Base-by-base conservation (phyloP, 306 rosid species). In the Cajanus cajan region DNA sequence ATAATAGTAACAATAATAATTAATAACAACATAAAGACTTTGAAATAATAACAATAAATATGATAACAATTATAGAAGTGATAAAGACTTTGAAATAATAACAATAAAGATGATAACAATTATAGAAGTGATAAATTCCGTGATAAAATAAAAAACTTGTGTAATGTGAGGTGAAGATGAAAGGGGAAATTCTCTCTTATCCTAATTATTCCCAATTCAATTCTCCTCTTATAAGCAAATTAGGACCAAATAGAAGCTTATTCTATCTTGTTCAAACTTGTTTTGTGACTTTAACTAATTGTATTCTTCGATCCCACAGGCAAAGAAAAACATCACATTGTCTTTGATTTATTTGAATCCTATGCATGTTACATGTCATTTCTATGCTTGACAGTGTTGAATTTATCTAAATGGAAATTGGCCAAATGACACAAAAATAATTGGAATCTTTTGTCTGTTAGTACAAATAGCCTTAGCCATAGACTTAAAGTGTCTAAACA, bases 341-440 rank as follows among this genome's bases (percentile, higher is more conserved):
- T 61, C 34, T 40, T 43, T 44, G 19, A 14, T 51, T 50, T 18
- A 14, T 40, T 45, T 62, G 72, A 21, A 62, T 31, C 62, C 63
- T 41, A 44, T 28, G 44, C 54, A 44, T 39, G 44, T 34, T 4
- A 4, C 50, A 37, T 54, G 45, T 48, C 77, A 36, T 19, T 58
- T 83, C 57, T 34, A 48, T 44, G 57, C 81, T 59, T 76, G 5
- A 58, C 55, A 68, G 28, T 59, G 40, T 37, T 76, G 59, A 55
- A 59, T 14, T 28, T 76, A 41, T 9, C 31, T 37, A 4, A 28
- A 57, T 44, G 12, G 66, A 14, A 57, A 68, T 24, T 45, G 58
- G 67, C 77, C 34, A 82, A 62, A 70, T 19, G 63, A 71, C 68
- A 47, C 12, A 50, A 14, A 77, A 52, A 78, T 67, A 59, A 50